Percentiles rank a stretch among this genome's conserved stretches.
phyloP scores from a whole-genome alignment of 1,284 basidiomycete genomes.

The Sutorius eximius region DNA sequence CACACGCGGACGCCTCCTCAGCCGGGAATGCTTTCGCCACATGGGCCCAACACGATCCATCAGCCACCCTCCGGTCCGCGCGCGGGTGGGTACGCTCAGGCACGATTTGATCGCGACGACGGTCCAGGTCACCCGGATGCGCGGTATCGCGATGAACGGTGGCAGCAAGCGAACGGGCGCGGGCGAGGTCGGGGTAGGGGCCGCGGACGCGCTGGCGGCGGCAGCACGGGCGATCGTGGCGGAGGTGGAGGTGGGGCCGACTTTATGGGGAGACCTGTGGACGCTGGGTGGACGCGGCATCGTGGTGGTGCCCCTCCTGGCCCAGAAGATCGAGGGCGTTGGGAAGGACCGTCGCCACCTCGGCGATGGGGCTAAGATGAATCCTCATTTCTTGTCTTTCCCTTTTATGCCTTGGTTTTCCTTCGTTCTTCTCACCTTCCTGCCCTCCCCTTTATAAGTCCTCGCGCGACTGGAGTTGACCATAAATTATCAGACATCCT shows the following conservation, averaged over 20 bases:
- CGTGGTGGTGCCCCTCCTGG: constrained; percentile 19
- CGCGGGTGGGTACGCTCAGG: constrained; percentile 17
- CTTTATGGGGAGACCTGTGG: constrained; percentile 43
- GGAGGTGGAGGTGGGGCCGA: constrained; percentile 41
- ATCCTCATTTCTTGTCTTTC: background rate
- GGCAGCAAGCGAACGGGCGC: constrained; percentile 29
- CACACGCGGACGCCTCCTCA: constrained; percentile 22
- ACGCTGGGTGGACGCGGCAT: constrained; percentile 57
- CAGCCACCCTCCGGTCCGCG: constrained; percentile 28
- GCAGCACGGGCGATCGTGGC: constrained; percentile 12
- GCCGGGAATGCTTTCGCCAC: constrained; percentile 19
- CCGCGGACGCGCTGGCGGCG: constrained; percentile 25
- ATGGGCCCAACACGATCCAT: constrained; percentile 12
- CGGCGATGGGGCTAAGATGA: constrained; percentile 28
- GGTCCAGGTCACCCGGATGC: constrained; percentile 19
- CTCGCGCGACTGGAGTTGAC: background rate
- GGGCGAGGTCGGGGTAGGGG: constrained; percentile 38
- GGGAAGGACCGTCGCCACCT: constrained; percentile 33
- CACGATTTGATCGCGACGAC: constrained; percentile 31
- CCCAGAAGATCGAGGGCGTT: constrained; percentile 29
- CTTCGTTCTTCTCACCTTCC: background rate
- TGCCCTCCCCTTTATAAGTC: background rate
- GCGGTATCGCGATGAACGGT: constrained; percentile 28
- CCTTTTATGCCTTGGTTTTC: background rate
- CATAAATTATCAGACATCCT: constrained; percentile 29